A percentile compares a stretch with the other conserved stretches of the same genome.
Evolutionary conservation across 164 flowering plant species (phyloP).

Genomic region (Cinnamomum micranthum): DNA sequence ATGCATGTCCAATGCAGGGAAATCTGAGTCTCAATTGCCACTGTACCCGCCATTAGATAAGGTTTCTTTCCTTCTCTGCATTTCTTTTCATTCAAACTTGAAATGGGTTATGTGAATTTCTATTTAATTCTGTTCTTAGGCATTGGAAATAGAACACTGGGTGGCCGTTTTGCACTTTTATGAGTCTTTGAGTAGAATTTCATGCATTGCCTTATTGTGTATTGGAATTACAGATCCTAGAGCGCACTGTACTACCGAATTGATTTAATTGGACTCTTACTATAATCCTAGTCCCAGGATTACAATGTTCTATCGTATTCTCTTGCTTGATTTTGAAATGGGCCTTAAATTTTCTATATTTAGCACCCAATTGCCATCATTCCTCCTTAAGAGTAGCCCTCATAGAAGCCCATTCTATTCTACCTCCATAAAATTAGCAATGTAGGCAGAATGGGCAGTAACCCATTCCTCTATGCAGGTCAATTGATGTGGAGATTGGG

Average conservation of each 20-base stretch:
- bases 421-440: background rate
- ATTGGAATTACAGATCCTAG: background rate
- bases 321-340: background rate
- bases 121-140: background rate
- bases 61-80: constrained; percentile 19
- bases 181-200: no score
- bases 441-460: no score
- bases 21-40: constrained; percentile 18
- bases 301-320: background rate
- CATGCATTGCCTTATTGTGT: background rate
- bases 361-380: background rate
- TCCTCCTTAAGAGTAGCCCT: background rate
- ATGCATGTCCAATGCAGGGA: constrained; percentile 26
- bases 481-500: background rate
- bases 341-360: background rate
- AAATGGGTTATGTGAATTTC: background rate
- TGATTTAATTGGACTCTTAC: background rate
- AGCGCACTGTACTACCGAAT: no score
- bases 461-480: background rate
- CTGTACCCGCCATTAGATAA: constrained; percentile 35
- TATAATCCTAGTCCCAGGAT: background rate
- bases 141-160: background rate
- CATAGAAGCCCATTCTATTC: background rate
- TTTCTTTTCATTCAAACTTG: background rate
- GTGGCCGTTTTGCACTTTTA: background rate